phyloP scores from a whole-genome alignment of 768 basidiomycete genomes.

The Macrolepiota dolichaula region DNA sequence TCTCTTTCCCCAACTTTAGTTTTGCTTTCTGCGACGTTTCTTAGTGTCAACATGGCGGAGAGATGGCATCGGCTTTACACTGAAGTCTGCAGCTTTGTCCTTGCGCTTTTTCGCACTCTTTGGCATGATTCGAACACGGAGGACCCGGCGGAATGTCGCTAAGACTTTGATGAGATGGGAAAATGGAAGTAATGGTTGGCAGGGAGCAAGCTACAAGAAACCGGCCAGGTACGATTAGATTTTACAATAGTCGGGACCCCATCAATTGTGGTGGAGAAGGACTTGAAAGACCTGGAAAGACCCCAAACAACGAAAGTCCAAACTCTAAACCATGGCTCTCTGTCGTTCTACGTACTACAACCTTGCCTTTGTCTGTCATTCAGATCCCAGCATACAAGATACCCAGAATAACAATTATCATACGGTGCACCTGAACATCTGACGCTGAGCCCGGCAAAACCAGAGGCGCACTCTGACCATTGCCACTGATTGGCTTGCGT shows the following conservation, averaged over 20 bases:
- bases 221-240: background rate
- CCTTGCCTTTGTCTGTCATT: background rate
- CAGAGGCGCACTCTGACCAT: constrained; percentile 1
- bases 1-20: constrained; percentile 95
- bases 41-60: background rate
- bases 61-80: constrained; percentile 40
- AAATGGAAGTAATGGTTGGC: background rate
- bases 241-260: background rate
- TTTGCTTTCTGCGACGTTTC: constrained; percentile 78
- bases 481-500: background rate
- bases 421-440: background rate
- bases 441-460: background rate
- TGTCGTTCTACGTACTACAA: no score
- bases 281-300: no score
- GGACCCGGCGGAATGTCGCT: no score
- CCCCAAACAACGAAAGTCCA: background rate
- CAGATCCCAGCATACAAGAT: no score
- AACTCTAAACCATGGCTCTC: no score
- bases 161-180: background rate
- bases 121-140: constrained; percentile 50
- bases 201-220: background rate
- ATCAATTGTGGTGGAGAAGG: no score
- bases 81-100: constrained; percentile 85
- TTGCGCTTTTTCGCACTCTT: constrained; percentile 86
- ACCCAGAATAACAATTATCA: background rate